Evolutionary conservation across 2,329 filamentous ascomycete species (phyloP).

Genomic region (Pseudonectria buxi): DNA sequence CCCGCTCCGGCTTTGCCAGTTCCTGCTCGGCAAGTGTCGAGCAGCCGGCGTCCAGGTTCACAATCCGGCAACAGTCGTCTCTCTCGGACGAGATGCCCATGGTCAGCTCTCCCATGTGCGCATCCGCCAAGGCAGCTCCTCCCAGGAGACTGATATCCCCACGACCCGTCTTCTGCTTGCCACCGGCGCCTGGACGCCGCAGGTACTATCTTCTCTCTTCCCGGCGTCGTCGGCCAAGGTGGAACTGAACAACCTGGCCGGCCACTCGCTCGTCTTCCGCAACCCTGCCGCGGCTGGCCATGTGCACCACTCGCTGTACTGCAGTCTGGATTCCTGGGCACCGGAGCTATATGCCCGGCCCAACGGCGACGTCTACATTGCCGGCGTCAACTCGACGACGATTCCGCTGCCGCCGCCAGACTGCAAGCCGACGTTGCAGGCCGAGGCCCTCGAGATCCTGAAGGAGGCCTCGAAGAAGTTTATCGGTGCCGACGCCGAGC

Average conservation of each 20-base stretch:
- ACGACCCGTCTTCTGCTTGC: constrained; percentile 61
- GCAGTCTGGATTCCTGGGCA: constrained; percentile 53
- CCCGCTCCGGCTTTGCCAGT: constrained; percentile 58
- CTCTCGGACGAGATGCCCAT: constrained; percentile 42
- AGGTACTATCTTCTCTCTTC: constrained; percentile 61
- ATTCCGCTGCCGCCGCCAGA: constrained; percentile 50
- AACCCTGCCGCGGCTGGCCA: constrained; percentile 42
- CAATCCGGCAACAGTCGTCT: constrained; percentile 53
- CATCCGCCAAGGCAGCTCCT: constrained; percentile 38
- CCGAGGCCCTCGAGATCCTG: constrained; percentile 39
- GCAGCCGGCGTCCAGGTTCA: constrained; percentile 58
- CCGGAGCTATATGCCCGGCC: constrained; percentile 65
- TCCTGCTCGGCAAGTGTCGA: constrained; percentile 53
- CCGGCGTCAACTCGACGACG: constrained; percentile 58
- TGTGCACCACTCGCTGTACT: constrained; percentile 63
- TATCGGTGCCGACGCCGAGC: constrained; percentile 40
- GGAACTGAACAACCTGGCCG: constrained; percentile 51
- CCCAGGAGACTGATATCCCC: constrained; percentile 45
- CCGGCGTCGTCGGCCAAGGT: constrained; percentile 44
- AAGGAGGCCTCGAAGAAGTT: constrained; percentile 42
- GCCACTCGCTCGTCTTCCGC: constrained; percentile 63
- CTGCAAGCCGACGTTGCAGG: constrained; percentile 11
- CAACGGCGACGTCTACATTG: constrained; percentile 65
- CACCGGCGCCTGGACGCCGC: constrained; percentile 64
- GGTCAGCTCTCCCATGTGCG: constrained; percentile 46